Evolutionary conservation across 129 eudicot species (phyloP).

Genomic region (Gnaphalium uliginosum): DNA sequence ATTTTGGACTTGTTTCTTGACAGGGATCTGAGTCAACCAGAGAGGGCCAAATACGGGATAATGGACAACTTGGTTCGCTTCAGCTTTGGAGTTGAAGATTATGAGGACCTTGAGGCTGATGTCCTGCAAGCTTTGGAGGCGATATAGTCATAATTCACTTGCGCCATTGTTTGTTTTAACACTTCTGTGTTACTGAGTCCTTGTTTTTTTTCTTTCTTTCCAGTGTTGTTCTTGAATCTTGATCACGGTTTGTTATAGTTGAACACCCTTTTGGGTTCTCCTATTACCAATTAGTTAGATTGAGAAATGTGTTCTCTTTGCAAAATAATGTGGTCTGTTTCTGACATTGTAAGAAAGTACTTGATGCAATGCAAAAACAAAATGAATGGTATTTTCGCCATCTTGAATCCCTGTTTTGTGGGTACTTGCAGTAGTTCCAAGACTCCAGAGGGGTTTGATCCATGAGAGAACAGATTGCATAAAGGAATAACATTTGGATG

Average conservation of each 20-base stretch:
- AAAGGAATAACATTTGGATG: no score
- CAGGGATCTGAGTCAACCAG: slow-evolving; percentile 82
- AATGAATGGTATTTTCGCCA: neutral
- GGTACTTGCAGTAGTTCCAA: neutral
- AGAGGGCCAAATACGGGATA: slow-evolving; percentile 79
- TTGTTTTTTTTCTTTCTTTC: neutral
- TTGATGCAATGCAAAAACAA: slow-evolving; percentile 9
- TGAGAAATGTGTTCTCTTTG: slow-evolving; percentile 5
- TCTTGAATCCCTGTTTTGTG: neutral
- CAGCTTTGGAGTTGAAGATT: slow-evolving; percentile 90
- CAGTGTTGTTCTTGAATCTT: neutral
- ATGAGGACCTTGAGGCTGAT: slow-evolving; percentile 72
- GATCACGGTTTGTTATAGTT: neutral
- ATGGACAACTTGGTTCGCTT: slow-evolving; percentile 82
- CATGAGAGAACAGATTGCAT: no score
- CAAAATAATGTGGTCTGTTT: slow-evolving; percentile 12
- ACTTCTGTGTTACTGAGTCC: neutral
- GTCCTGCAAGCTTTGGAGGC: slow-evolving; percentile 80
- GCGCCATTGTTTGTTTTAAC: slow-evolving; percentile 29
- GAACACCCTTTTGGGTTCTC: neutral
- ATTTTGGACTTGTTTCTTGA: slow-evolving; percentile 8
- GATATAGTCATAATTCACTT: slow-evolving; percentile 51
- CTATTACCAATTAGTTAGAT: slow-evolving; percentile 3
- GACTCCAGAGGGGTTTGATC: neutral
- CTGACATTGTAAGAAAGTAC: slow-evolving; percentile 1